Evolutionary conservation across 1,139 yeast species (phyloP).

Genomic region (Protomyces lactucae-debilis): DNA sequence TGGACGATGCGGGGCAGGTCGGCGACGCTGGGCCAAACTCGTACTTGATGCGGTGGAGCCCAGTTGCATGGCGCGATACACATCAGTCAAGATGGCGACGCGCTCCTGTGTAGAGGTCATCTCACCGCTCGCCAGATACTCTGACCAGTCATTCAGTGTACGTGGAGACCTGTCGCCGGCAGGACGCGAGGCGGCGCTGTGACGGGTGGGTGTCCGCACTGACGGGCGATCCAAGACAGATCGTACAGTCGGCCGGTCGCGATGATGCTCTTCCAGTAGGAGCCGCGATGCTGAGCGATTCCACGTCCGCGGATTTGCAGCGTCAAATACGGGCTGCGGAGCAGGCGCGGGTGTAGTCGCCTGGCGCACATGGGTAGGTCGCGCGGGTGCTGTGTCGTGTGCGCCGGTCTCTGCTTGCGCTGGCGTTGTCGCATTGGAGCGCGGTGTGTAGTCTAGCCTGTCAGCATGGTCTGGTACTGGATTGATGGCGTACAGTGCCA

Average conservation of each 20-base stretch:
- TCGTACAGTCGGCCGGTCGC: background rate
- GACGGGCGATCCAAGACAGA: background rate
- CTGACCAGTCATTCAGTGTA: slow-evolving; percentile 5
- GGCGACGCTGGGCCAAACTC: background rate
- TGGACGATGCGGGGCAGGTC: background rate
- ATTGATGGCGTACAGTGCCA: background rate
- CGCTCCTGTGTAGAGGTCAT: background rate
- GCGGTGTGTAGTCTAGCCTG: background rate
- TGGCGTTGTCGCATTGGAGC: background rate
- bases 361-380: background rate
- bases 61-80: slow-evolving; percentile 1
- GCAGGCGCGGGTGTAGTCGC: background rate
- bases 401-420: background rate
- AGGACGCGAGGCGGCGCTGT: background rate
- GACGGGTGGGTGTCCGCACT: background rate
- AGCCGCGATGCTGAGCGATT: slow-evolving; percentile 1
- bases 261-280: background rate
- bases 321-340: slow-evolving; percentile 6
- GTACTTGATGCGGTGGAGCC: background rate
- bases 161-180: background rate
- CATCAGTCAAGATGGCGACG: slow-evolving; percentile 10
- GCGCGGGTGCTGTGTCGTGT: background rate
- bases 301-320: slow-evolving; percentile 23
- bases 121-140: background rate
- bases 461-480: background rate